Conservation (phyloP, 106 monocot species). For the Dendrobium officinale region DNA sequence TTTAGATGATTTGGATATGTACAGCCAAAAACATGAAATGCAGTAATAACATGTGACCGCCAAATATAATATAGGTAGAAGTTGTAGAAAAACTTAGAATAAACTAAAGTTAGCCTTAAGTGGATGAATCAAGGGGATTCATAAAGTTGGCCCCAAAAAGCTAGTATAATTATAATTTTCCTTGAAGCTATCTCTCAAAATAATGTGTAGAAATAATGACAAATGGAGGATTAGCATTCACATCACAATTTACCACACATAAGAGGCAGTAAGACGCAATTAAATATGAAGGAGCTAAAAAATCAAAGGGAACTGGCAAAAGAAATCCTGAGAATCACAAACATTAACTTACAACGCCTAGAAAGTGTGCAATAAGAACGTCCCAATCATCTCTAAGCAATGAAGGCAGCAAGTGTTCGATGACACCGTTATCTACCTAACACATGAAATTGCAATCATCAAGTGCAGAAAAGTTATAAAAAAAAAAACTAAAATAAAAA, state of each 20-base stretch:
- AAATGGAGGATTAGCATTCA: neutral
- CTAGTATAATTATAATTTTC: neutral
- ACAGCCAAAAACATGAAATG: neutral
- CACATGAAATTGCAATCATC: slow-evolving; percentile 7
- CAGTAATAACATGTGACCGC: neutral
- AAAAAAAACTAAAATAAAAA: neutral
- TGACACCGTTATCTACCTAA: slow-evolving; percentile 87
- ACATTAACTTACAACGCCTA: slow-evolving; percentile 76
- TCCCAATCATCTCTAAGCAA: slow-evolving; percentile 88
- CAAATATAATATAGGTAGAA: neutral
- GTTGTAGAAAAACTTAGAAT: too few relatives aligned
- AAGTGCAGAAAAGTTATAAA: slow-evolving; percentile 1
- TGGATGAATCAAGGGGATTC: neutral
- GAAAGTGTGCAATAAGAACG: slow-evolving; percentile 97
- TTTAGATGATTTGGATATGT: neutral
- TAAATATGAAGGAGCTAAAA: neutral
- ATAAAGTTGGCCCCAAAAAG: neutral
- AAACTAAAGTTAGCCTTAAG: too few relatives aligned
- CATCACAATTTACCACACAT: neutral
- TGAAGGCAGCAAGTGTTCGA: slow-evolving; percentile 75
- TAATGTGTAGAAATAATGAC: neutral
- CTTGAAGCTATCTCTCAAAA: neutral
- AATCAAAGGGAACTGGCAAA: neutral
- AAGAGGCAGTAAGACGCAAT: neutral
- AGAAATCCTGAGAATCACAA: neutral